A percentile compares a stretch with the other conserved stretches of the same genome.
These are phyloP conservation scores for Penicillium sp. DNA, from an alignment of 2,329 filamentous ascomycete species.

Conservation along the genomic window DNA sequence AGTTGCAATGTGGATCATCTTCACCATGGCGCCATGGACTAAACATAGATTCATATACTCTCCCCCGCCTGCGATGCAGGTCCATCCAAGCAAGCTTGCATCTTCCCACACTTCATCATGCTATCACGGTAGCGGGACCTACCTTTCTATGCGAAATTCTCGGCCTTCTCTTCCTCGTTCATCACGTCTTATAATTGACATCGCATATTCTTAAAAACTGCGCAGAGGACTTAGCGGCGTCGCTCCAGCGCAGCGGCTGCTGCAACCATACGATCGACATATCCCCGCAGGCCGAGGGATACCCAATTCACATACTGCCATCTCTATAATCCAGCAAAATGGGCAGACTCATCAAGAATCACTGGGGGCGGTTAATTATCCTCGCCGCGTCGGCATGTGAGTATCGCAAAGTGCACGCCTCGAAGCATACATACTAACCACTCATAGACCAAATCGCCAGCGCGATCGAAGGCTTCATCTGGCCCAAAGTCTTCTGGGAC, in stretches of 20 bases:
- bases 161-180: neutral
- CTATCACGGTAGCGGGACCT: neutral
- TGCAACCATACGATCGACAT: slow-evolving; percentile 1
- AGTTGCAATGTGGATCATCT: slow-evolving; percentile 2
- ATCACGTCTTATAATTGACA: neutral
- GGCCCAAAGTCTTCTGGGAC: slow-evolving; percentile 99
- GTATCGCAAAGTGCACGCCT: slow-evolving; percentile 23
- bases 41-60: slow-evolving; percentile 15
- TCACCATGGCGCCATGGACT: slow-evolving; percentile 8
- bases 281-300: slow-evolving; percentile 29
- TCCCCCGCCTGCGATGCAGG: neutral
- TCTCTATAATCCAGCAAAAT: slow-evolving; percentile 47
- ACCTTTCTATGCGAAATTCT: neutral
- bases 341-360: slow-evolving; percentile 99
- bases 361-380: slow-evolving; percentile 93
- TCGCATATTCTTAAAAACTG: neutral
- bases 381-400: slow-evolving; percentile 74
- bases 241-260: slow-evolving; percentile 4
- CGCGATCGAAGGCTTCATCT: slow-evolving; percentile 84
- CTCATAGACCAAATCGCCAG: slow-evolving; percentile 76
- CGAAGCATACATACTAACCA: neutral
- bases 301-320: slow-evolving; percentile 1
- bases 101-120: neutral
- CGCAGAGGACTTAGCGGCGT: neutral
- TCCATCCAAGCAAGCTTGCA: neutral